Conservation (phyloP, 768 basidiomycete genomes). For the Leccinum uliginosum region DNA sequence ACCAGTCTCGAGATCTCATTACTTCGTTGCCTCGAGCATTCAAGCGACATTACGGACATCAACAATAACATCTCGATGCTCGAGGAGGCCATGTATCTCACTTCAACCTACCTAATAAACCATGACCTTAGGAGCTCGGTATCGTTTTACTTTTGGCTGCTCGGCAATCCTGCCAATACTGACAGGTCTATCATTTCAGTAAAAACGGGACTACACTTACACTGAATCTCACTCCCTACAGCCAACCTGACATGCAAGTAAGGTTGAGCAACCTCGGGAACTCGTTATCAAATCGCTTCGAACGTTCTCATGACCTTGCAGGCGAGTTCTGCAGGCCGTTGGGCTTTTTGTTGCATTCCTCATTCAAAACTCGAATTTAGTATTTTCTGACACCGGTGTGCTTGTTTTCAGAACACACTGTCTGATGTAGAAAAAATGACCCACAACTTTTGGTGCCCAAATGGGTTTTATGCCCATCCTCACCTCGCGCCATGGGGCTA, state of each 20-base stretch:
- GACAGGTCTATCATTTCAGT: not conserved
- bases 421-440: not conserved
- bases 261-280: not conserved
- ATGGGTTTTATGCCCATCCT: not conserved
- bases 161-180: not conserved
- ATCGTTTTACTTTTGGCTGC: too few relatives aligned
- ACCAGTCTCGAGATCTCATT: not conserved
- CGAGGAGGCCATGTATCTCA: not conserved
- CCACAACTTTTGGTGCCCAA: not conserved
- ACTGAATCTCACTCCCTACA: not conserved
- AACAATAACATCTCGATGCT: not conserved
- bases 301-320: not conserved
- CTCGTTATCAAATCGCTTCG: not conserved
- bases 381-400: not conserved
- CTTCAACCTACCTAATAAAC: not conserved
- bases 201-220: not conserved
- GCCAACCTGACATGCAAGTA: not conserved
- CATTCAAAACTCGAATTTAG: not conserved
- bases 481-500: not conserved
- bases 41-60: not conserved
- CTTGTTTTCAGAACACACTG: not conserved
- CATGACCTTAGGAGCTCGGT: not conserved
- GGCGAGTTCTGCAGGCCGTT: not conserved
- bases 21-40: not conserved
- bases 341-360: not conserved